Evolutionary conservation across 495 filamentous ascomycete genomes (phyloP).

Genomic region (Trichoderma virens): DNA sequence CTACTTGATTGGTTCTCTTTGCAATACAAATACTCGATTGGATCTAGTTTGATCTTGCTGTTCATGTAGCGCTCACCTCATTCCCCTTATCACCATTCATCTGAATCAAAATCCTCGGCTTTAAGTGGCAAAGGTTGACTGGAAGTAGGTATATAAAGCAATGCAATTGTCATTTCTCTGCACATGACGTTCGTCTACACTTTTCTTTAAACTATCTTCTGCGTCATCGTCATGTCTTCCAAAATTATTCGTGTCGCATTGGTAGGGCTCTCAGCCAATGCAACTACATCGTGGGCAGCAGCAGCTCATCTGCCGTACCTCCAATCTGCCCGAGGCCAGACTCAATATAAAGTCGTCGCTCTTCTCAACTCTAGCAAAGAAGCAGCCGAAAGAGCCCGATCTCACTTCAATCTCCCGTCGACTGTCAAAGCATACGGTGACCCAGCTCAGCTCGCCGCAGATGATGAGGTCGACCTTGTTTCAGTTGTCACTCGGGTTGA

Average conservation of each 20-base stretch:
- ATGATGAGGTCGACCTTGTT: constrained; percentile 49
- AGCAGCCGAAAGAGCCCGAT: constrained; percentile 42
- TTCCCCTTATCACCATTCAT: not conserved
- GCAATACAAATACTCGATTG: not conserved
- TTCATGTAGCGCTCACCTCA: not conserved
- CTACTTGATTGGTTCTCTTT: not conserved
- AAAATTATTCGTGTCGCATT: constrained; percentile 42
- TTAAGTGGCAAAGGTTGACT: not conserved
- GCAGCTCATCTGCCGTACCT: constrained; percentile 51
- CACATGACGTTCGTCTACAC: too few relatives aligned
- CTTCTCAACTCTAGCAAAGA: constrained; percentile 50
- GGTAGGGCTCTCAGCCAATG: constrained; percentile 47
- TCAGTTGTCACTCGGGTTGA: constrained; percentile 48
- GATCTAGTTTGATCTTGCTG: not conserved
- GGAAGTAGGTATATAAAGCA: too few relatives aligned
- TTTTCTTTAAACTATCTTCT: not conserved
- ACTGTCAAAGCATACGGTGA: constrained; percentile 43
- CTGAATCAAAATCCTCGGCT: not conserved
- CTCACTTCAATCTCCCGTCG: constrained; percentile 33
- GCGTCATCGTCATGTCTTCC: not conserved
- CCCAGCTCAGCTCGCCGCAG: constrained; percentile 37
- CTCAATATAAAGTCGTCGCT: constrained; percentile 48
- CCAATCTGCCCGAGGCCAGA: constrained; percentile 26
- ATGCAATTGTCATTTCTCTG: too few relatives aligned
- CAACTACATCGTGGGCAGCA: constrained; percentile 44